These are phyloP conservation scores for Epichloe scottii DNA, from an alignment of 2,329 filamentous ascomycete species.

Conservation along the genomic window DNA sequence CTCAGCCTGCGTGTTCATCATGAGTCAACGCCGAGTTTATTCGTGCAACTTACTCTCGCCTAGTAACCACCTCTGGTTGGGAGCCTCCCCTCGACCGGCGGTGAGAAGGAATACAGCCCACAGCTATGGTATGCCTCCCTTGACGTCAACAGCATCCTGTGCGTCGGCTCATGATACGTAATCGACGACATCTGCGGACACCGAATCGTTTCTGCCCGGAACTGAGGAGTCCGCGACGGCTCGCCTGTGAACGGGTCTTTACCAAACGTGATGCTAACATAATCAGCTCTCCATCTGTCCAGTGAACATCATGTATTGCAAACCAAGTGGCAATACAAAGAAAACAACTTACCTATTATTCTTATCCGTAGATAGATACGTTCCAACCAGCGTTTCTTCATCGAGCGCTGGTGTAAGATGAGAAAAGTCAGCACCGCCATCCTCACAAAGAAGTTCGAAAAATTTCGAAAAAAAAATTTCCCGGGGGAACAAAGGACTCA, in stretches of 20 bases:
- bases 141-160: conserved; percentile 31
- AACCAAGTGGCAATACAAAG: neutral
- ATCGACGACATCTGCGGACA: conserved; percentile 32
- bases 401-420: conserved; percentile 18
- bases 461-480: too few species aligned
- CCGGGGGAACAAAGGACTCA: conserved; percentile 19
- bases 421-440: neutral
- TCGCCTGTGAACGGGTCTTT: conserved; percentile 2
- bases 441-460: too few species aligned
- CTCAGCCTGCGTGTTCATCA: too few species aligned
- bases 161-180: conserved; percentile 30
- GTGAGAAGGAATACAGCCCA: conserved; percentile 27
- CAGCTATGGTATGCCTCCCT: conserved; percentile 18
- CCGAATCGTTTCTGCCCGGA: conserved; percentile 24
- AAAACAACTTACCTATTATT: conserved; percentile 24
- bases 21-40: too few species aligned
- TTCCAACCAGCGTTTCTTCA: conserved; percentile 22
- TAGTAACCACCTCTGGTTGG: conserved; percentile 25
- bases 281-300: neutral
- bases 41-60: conserved; percentile 18
- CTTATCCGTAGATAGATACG: conserved; percentile 30
- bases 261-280: conserved; percentile 7
- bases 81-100: conserved; percentile 12
- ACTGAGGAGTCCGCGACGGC: neutral
- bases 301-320: neutral